phyloP scores from a whole-genome alignment of 495 filamentous ascomycete genomes.

The Poronia punctata region DNA sequence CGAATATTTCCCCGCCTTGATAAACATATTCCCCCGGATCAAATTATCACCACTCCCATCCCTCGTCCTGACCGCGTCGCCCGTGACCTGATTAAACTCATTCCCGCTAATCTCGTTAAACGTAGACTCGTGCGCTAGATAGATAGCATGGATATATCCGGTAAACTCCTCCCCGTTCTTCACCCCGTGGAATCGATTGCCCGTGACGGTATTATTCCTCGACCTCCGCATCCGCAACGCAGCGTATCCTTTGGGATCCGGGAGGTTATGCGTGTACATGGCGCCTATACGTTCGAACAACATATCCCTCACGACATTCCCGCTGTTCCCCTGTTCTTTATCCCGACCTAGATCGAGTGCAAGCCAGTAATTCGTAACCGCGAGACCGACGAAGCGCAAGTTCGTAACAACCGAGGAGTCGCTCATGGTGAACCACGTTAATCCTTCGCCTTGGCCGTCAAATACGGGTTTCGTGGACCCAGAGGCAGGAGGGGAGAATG shows the following conservation, averaged over 20 bases:
- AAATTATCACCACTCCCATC: constrained; percentile 4
- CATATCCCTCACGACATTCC: constrained; percentile 4
- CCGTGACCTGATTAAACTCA: constrained; percentile 6
- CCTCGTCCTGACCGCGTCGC: constrained; percentile 6
- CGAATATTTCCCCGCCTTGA: constrained; percentile 5
- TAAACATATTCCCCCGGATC: constrained; percentile 3
- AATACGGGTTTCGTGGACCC: constrained; percentile 3
- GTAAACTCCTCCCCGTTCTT: constrained; percentile 5
- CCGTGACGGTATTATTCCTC: constrained; percentile 3
- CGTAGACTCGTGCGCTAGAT: constrained; percentile 1
- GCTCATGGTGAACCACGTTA: constrained; percentile 8
- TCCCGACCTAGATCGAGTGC: constrained; percentile 5
- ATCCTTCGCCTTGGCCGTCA: constrained; percentile 1
- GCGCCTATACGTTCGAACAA: constrained; percentile 7
- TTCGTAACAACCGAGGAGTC: not conserved
- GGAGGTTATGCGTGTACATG: constrained; percentile 1
- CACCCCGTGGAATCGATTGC: constrained; percentile 9
- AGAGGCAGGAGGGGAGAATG: constrained; percentile 2
- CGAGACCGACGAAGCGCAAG: constrained; percentile 3
- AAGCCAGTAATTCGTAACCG: constrained; percentile 8
- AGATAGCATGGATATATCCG: constrained; percentile 5
- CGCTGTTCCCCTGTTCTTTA: constrained; percentile 4
- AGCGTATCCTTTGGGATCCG: constrained; percentile 2
- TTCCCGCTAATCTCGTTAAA: constrained; percentile 1
- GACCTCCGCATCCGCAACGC: constrained; percentile 3